Evolutionary conservation across 2,329 filamentous ascomycete species (phyloP), one percentile per base, ranked within the genome.

Genomic region (Talaromyces sp.): DNA sequence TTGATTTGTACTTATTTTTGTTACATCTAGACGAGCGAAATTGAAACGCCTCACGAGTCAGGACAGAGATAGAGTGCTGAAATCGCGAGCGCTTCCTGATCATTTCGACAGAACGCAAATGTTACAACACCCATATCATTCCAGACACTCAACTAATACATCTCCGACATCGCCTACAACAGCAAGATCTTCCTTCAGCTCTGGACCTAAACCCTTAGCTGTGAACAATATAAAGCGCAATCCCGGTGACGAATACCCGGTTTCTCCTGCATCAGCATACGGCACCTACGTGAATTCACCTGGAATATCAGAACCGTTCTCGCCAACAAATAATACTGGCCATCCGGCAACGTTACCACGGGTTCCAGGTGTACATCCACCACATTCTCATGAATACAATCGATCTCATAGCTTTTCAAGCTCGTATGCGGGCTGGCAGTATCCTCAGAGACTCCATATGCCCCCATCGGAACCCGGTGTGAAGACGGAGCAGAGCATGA

Each of bases 71-170:
- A 80, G 85, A 45, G 85, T 87, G 81, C 81, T 87, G 75, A 83
- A 84, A 72, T 87, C 85, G 39, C 77, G 85, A 74, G 84, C 84
- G 10, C 74, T 87, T 39, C 85, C 85, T 11, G 84, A 86, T 63
- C 81, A 85, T 70, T 87, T 87, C 69, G 84, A 87, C 71, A 86
- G 85, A 72, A 82, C 82, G 43, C 83, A 85, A 72, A 84, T 85
- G 47, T 74, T 87, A n/a, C 83, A 86, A 65, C 83, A 83, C 43
- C 82, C 82, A 0, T 85, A 84, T 66, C 80, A 79, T 56, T 79
- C 75, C 64, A 70, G 75, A 72, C 50, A 54, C 16, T 76, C 78
- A 33, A 77, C 82, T 60, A 81, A 81, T 64, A 82, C 81, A 48
- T 77, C 83, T n/a, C 73, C 84, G 67, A 76, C 79, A 52, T 83